phyloP scores from a whole-genome alignment of 2,329 filamentous ascomycete genomes.

The Tolypocladium album region DNA sequence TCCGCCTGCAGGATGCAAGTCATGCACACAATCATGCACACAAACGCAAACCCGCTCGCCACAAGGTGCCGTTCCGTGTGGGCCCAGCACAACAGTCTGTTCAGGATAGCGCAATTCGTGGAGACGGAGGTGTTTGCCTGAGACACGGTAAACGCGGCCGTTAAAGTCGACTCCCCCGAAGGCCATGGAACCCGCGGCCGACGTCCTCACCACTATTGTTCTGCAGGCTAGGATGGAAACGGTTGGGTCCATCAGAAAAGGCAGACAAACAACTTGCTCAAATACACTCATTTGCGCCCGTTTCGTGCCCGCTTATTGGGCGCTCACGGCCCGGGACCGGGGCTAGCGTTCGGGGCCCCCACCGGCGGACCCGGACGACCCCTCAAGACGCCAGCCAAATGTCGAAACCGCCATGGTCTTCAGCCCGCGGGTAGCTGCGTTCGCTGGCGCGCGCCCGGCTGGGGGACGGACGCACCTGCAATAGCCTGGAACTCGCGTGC shows the following conservation, averaged over 20 bases:
- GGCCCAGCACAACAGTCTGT: not conserved
- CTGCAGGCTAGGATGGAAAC: not conserved
- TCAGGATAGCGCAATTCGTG: not conserved
- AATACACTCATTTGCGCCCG: constrained; percentile 18
- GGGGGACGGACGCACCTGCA: not conserved
- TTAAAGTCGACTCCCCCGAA: not conserved
- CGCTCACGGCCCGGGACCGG: not conserved
- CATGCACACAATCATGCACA: not conserved
- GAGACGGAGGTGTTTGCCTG: not conserved
- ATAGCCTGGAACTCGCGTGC: not conserved
- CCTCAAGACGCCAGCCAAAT: not conserved
- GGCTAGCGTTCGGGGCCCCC: not conserved
- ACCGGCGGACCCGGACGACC: not conserved
- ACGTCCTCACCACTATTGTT: too few species aligned
- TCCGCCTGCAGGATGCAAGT: not conserved
- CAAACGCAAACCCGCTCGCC: not conserved
- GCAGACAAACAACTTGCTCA: constrained; percentile 22
- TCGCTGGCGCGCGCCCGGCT: not conserved
- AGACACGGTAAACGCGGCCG: not conserved
- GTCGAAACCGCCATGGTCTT: not conserved
- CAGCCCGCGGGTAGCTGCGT: not conserved
- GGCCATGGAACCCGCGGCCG: too few species aligned
- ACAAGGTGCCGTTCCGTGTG: not conserved
- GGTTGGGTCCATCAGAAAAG: not conserved
- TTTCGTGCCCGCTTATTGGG: constrained; percentile 6